phyloP scores from a whole-genome alignment of 2,329 filamentous ascomycete species.

The Fusarium sp. region DNA sequence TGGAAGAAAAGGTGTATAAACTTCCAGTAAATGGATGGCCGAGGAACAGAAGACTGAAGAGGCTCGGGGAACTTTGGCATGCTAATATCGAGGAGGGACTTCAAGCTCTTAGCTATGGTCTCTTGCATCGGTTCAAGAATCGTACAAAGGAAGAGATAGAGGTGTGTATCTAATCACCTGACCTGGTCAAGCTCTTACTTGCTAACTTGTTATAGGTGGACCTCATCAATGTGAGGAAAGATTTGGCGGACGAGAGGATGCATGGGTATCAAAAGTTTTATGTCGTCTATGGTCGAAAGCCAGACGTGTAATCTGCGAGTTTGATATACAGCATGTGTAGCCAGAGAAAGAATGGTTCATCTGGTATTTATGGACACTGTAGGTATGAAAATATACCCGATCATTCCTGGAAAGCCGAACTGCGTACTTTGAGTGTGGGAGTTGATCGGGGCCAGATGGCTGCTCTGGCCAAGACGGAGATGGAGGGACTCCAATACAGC shows the following conservation, averaged over 20 bases:
- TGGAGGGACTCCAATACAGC: background rate
- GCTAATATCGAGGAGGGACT: slow-evolving; percentile 1
- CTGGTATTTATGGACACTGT: background rate
- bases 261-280: slow-evolving; percentile 3
- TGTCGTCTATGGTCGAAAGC: slow-evolving; percentile 5
- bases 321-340: background rate
- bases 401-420: background rate
- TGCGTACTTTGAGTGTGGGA: background rate
- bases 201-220: background rate
- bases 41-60: background rate
- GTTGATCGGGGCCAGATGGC: too few relatives aligned
- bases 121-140: background rate
- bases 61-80: background rate
- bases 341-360: background rate
- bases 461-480: background rate
- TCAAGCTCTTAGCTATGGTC: background rate
- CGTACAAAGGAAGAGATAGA: slow-evolving; percentile 12
- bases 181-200: background rate
- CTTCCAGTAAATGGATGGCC: slow-evolving; percentile 3
- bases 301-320: background rate
- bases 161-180: background rate
- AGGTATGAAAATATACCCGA: background rate
- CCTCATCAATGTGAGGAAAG: background rate
- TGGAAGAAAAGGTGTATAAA: slow-evolving; percentile 7
- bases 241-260: background rate